Base-by-base conservation (phyloP, 345 rosid species). In the Eucalyptus sp. region DNA sequence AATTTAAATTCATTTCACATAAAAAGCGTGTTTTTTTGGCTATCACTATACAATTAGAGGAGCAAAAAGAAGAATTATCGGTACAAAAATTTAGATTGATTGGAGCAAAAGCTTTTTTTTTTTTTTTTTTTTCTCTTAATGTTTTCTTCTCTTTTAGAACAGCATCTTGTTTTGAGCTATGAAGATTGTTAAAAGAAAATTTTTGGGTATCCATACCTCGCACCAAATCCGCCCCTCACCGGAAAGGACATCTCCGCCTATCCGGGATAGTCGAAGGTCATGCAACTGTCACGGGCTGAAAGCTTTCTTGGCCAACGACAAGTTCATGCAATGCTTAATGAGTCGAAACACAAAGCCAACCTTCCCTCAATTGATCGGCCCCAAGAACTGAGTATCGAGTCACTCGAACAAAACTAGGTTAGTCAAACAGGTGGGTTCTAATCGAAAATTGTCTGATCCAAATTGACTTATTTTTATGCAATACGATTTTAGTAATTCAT, bases 401-500 rank as follows among this genome's bases (percentile, higher is more conserved):
- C n/a, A 10, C 33, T 62, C 0, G 1, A 64, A 29, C 37, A 14
- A 29, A 1, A 68, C 2, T 8, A 33, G 13, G 12, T 9, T 4
- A 3, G 4, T 31, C 24, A 68, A 66, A 16, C 0, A 14, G 1
- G 15, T 66, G 20, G 3, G 1, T 66, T 8, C 2, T 0, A 0
- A 29, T 33, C 0, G 44, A 37, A 17, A 68, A 33, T 33, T 68
- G 44, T 37, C 4, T 0, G 0, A 33, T 68, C 4, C 9, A 68
- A 68, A 16, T 33, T 33, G 13, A 68, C 3, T 9, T 5, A 16
- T 66, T 66, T 68, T 68, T 68, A 10, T 68, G 12, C 44, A 9
- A 68, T 33, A 5, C 2, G 3, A 33, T 68, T 68, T 68, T 37
- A 33, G 44, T 68, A 37, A 68, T 20, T 0, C 1, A 68, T 33